Base-by-base conservation (phyloP, 805 yeast genomes). In the Starmera quercuum region DNA sequence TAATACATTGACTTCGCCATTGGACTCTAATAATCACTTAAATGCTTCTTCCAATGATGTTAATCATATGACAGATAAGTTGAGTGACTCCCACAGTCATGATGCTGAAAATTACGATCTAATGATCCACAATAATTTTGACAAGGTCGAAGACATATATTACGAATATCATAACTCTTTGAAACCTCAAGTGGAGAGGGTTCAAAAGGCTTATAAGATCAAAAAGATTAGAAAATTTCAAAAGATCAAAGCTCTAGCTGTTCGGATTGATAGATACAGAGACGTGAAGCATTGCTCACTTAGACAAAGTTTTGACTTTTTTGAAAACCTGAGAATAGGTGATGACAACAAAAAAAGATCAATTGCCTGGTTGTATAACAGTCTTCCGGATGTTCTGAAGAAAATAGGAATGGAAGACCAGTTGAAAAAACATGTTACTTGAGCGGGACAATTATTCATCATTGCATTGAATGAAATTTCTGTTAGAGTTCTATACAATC, bases 311-410 rank as follows among this genome's bases (percentile, higher is more conserved):
- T 51, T 58, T 29, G 42, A 41, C 4, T 47, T 51, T 34, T 58
- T 58, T 39, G 63, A 59, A 29, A 47, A 34, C 16, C 40, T 54
- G 30, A 49, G 61, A 39, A 36, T 43, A 6, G 50, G 46, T 6
- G 56, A 52, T n/a, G 54, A 53, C 26, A 45, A 46, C 32, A 40
- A 49, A 7, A 50, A 51, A 27, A 54, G 53, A 48, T 46, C 59
- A 1, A 55, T 59, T n/a, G 56, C 63, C 12, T 59, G 63, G 59
- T 36, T 59, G 29, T 59, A 59, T 35, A 59, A 58, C 37, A 55
- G 59, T 8, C 29, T 58, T 6, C 56, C 55, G 11, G 56, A 53
- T 28, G 44, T 54, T 9, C 31, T 54, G 40, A 50, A 45, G 27
- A 56, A 49, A 27, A 35, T 48, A 22, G 53, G 53, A 3, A 33